Evolutionary conservation across 1,284 basidiomycete species (phyloP), one percentile per base, ranked within the genome.

Genomic region (Ustilago trichophora): DNA sequence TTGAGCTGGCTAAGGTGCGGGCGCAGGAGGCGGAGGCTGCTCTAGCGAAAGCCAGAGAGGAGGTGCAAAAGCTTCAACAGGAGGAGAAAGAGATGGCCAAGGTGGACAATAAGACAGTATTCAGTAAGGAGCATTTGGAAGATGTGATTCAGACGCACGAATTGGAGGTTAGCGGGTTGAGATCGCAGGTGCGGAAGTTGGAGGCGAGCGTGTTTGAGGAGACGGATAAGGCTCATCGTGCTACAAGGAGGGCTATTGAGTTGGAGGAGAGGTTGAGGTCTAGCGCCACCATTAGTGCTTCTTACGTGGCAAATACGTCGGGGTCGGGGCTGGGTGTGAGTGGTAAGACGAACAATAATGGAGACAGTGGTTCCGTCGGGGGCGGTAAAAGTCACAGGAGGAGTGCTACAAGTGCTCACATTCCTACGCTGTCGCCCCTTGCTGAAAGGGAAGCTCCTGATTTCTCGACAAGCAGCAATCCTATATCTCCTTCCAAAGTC

Each of bases 181-280:
- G 75, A 12, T 67, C 64, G 21, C 63, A 72, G 47, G 56, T 77
- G 8, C 57, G 75, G 6, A 74, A 72, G 40, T 42, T 77, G 32
- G 75, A 77, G 40, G 60, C 64, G 24, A 34, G 45, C 7, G 43
- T 75, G 33, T 77, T 76, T 44, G 75, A 74, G 18, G 72, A 73
- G 52, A 60, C 55, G 26, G 73, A 75, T 10, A 46, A 50, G n/a
- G 63, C 66, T 13, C 71, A 73, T 53, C 52, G 57, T 29, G 67
- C 70, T 6, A 50, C 50, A n/a, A 18, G 57, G 6, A 33, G 41
- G 31, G 73, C 60, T 9, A 52, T 64, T 18, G 73, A 76, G 43
- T 29, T 76, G 25, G 72, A 77, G 50, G 71, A 73, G 24, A 27
- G 13, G 36, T 24, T 58, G 15, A 31, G 50, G 6, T 11, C 35